Base-by-base conservation (phyloP, 108 stramenopile genomes). In the Nitzschia palea region DNA sequence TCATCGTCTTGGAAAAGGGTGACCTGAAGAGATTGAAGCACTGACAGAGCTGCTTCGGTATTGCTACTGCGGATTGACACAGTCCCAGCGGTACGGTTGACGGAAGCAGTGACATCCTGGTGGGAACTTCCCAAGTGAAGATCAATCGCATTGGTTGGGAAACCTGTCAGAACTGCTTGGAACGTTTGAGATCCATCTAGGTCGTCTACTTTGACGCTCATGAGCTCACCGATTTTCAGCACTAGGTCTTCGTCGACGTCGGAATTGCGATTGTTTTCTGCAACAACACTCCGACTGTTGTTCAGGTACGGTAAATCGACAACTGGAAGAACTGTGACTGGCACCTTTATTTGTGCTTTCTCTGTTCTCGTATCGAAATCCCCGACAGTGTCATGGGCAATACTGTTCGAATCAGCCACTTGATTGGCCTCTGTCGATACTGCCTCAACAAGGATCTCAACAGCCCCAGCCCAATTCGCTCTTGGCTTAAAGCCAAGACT, bases 181-280 rank as follows among this genome's bases (percentile, higher is more conserved):
- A 42, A 4, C 8, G 59, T 26, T 42, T 61, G 59, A n/a, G 59
- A 61, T 42, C 40, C 59, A 42, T 61, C 59, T 4, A 15, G 4
- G 40, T 61, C 59, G 29, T 28, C 29, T 8, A 56, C 23, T 15
- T 28, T 31, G 55, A 56, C 31, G 8, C 55, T n/a, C 20, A 56
- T 28, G 9, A 31, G 14, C 31, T 23, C 30, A 4, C 55, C 55
- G 29, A 56, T 31, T 15, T 28, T 15, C 15, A 56, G 26, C 15
- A 56, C 14, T n/a, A 51, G n/a, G 9, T 56, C 29, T 56, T 56
- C 14, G 31, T 28, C 55, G 27, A 30, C 22, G 23, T 56, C n/a
- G 8, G 26, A 32, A 56, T 28, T 30, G 8, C 22, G 20, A 12
- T 32, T 32, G 30, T 56, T 56, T n/a, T 56, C 55, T 6, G 26